Base-by-base conservation (phyloP, 257 asterid species). In the Solanum dulcamara region DNA sequence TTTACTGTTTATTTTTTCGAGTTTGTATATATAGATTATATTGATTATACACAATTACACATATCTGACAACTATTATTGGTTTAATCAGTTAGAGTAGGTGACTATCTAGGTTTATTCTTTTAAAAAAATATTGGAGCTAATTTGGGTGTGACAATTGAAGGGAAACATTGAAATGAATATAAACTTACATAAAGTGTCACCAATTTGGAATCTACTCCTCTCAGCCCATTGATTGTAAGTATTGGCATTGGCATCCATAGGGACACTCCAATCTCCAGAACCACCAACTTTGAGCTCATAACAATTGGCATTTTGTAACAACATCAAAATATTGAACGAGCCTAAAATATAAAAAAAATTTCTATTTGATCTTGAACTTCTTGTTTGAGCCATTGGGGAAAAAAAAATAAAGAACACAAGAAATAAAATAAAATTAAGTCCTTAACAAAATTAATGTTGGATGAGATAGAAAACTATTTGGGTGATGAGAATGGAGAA, bases 261-360 rank as follows among this genome's bases (percentile, higher is more conserved):
- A 32, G 97, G 97, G 42, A 87, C 85, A 85, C 89, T 81, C 99
- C 99, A 94, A n/a, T 91, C 94, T 51, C 70, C 83, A 28, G 90
- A 57, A 26, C 98, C 99, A 68, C 98, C 98, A 12, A 94, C 94
- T 40, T 85, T 93, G 89, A 88, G 93, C 59, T 92, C 91, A 80
- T 85, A 93, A 13, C 91, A 97, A 84, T 81, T 60, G 44, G 88
- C 89, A 75, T 84, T 84, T 74, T 90, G 91, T 30, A 87, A 81
- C 87, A 93, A 9, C 37, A 93, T 18, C 55, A 85, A 53, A 66
- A 93, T 55, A 84, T 86, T 37, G 32, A 92, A 22, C 75, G 92
- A 72, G 72, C 89, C 86, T 0, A 92, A 38, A 17, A 86, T 53
- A 60, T 84, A 71, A 37, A 90, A 11, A 15, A 80, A 42, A 12